These are phyloP conservation scores for Acanthamoeba triangularis DNA, from an alignment of 208 protist genomes.

Conservation along the genomic window DNA sequence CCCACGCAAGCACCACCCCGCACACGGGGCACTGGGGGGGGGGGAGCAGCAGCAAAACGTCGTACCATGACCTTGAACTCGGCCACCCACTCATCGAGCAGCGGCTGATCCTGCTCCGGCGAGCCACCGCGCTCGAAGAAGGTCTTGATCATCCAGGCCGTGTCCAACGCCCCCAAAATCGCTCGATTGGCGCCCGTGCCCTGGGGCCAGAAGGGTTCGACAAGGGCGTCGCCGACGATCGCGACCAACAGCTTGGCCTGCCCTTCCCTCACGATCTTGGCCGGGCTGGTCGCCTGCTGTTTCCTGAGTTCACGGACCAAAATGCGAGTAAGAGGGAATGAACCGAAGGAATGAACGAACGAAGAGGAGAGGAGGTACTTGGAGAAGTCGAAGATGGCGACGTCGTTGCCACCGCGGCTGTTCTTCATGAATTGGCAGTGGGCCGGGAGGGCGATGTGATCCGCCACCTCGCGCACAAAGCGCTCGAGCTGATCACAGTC, in stretches of 20 bases:
- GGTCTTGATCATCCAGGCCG: conserved; percentile 72
- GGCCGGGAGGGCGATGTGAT: conserved; percentile 26
- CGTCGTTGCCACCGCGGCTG: conserved; percentile 63
- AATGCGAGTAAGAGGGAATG: background rate
- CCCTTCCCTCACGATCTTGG: conserved; percentile 2
- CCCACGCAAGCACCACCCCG: background rate
- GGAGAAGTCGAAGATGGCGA: conserved; percentile 79
- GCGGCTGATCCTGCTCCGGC: background rate
- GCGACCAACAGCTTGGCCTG: conserved; percentile 46
- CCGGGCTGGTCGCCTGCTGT: background rate
- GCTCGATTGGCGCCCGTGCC: conserved; percentile 78
- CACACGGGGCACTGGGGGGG: too few species aligned
- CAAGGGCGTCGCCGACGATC: conserved; percentile 68
- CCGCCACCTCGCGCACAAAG: conserved; percentile 60
- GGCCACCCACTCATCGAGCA: conserved; percentile 34
- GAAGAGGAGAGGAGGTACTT: conserved; percentile 6
- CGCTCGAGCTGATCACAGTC: background rate
- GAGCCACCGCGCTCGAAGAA: background rate
- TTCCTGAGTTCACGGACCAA: conserved; percentile 48
- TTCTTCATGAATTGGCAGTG: conserved; percentile 47
- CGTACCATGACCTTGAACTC: conserved; percentile 57
- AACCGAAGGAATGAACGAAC: background rate
- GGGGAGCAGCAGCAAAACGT: too few species aligned
- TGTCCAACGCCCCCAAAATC: conserved; percentile 68
- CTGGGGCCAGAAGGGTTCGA: conserved; percentile 78